A percentile compares a stretch with the other conserved stretches of the same genome.
Evolutionary conservation across 2,329 filamentous ascomycete genomes (phyloP).

Genomic region (Arthrobotrys sphaeroides): DNA sequence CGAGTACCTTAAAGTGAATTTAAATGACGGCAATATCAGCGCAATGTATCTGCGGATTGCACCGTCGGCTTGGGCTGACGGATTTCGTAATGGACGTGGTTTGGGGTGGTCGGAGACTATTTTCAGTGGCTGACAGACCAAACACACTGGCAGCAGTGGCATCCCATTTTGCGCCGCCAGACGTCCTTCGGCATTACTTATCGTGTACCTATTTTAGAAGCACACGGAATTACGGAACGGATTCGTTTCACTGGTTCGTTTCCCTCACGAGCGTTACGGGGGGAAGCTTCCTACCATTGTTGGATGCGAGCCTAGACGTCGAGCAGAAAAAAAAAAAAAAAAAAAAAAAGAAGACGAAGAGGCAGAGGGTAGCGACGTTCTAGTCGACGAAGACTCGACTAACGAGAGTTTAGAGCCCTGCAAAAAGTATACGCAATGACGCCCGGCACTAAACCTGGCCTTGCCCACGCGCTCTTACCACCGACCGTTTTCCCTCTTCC

Average conservation of each 20-base stretch:
- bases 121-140: constrained; percentile 14
- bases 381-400: neutral
- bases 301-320: neutral
- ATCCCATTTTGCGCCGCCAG: constrained; percentile 4
- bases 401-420: constrained; percentile 4
- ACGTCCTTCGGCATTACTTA: constrained; percentile 6
- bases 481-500: constrained; percentile 16
- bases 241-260: constrained; percentile 31
- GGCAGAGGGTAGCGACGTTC: too few relatives aligned
- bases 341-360: too few relatives aligned
- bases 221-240: constrained; percentile 47
- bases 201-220: constrained; percentile 29
- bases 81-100: neutral
- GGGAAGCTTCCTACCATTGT: constrained; percentile 1
- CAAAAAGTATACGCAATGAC: constrained; percentile 36
- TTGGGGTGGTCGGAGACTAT: constrained; percentile 24
- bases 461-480: constrained; percentile 7
- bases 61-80: constrained; percentile 11
- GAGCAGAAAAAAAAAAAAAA: neutral
- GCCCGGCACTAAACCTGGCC: constrained; percentile 13
- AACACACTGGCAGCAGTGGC: neutral
- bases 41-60: neutral
- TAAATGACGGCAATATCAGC: neutral
- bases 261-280: constrained; percentile 13
- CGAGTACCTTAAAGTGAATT: neutral